Evolutionary conservation across 305 asterid genomes (phyloP), one percentile per base, ranked within the genome.

Genomic region (Striga hermonthica): DNA sequence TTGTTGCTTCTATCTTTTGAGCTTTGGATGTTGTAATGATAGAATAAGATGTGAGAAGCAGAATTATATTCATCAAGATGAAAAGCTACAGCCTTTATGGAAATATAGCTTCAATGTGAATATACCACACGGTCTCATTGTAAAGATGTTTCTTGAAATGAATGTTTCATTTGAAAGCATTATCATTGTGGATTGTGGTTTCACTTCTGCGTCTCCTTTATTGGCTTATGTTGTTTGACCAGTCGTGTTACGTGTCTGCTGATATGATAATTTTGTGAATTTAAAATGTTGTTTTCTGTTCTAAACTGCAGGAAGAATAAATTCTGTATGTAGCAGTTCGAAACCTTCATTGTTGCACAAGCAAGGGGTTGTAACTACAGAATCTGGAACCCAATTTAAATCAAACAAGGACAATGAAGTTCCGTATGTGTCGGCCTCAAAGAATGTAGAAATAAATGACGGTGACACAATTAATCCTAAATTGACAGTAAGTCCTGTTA

Each of bases 291-390:
- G 37, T 62, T 54, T 40, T 38, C 47, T 66, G 1, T 59, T 72
- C 36, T 41, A 4, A 69, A 41, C 71, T 44, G 72, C 81, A 83
- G 95, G 79, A 57, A 55, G 56, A 68, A 65, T 47, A 57, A 75
- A 67, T 61, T 81, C 90, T 31, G 69, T 75, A 64, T 74, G 86
- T 71, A 86, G 96, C 82, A 87, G 88, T 79, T 86, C 98, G 40
- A 92, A 87, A 74, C 73, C 84, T 57, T 74, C 92, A 12, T 72
- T 22, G 1, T 22, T 88, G 40, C 86, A 36, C 43, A 66, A 76
- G 11, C 76, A 72, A 53, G 80, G 86, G 64, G 71, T 72, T 66
- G 65, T 82, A 66, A 76, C 81, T 66, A 61, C 85, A 5, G 86
- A 80, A 59, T 57, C 84, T 64, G 74, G 79, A 61, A 81, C 54